These are phyloP conservation scores for Hypomyces perniciosus DNA, from an alignment of 2,329 filamentous ascomycete genomes.

Conservation along the genomic window DNA sequence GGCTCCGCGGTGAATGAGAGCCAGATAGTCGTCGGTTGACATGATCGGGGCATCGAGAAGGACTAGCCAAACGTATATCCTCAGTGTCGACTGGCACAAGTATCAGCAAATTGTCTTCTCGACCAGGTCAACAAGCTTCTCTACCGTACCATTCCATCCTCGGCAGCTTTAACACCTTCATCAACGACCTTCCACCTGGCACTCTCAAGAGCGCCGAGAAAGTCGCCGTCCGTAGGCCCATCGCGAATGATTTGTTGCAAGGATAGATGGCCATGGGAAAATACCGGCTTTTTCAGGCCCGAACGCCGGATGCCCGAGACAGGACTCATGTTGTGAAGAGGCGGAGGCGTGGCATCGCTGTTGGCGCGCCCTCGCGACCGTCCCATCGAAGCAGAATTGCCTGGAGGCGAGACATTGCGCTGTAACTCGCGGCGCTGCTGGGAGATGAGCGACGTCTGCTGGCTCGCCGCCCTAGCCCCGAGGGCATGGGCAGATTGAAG, in stretches of 20 bases:
- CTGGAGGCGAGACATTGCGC: conserved; percentile 29
- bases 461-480: conserved; percentile 46
- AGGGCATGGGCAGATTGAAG: conserved; percentile 71
- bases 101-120: not conserved
- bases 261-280: conserved; percentile 51
- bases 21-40: conserved; percentile 80
- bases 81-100: conserved; percentile 66
- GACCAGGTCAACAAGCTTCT: not conserved
- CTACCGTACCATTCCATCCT: conserved; percentile 67
- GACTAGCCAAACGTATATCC: conserved; percentile 95
- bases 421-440: conserved; percentile 52
- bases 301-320: conserved; percentile 30
- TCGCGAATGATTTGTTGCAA: conserved; percentile 75
- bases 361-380: conserved; percentile 61
- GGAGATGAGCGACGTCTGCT: conserved; percentile 51
- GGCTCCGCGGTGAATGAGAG: conserved; percentile 84
- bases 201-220: conserved; percentile 60
- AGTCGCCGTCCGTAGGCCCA: conserved; percentile 68
- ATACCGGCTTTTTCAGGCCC: conserved; percentile 38
- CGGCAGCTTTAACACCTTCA: conserved; percentile 69
- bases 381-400: conserved; percentile 29
- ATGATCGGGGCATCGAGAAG: conserved; percentile 83
- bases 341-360: conserved; percentile 56
- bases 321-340: conserved; percentile 30
- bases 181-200: conserved; percentile 67